These are phyloP conservation scores for Gossypium mustelinum DNA, from an alignment of 345 rosid species.

Conservation along the genomic window DNA sequence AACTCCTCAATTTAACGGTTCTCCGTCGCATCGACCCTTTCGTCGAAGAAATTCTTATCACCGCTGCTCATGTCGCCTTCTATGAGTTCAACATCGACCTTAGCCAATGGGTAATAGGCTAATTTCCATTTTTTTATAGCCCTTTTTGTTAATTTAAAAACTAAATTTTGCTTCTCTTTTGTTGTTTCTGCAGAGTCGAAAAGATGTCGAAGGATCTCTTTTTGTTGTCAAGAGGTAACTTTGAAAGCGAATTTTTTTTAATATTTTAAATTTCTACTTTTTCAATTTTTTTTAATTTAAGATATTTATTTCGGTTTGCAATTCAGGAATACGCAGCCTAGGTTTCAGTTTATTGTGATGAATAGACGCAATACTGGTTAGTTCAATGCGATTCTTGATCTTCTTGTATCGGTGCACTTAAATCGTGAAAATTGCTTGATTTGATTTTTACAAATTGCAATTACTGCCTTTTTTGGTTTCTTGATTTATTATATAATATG, in stretches of 20 bases:
- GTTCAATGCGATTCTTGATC: background rate
- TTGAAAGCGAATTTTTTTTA: background rate
- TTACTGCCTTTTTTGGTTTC: background rate
- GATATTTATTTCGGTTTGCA: background rate
- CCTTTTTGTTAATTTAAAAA: background rate
- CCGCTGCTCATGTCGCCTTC: constrained; percentile 93
- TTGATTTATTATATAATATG: background rate
- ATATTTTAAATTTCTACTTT: background rate
- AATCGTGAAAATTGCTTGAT: background rate
- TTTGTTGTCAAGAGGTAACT: constrained; percentile 85
- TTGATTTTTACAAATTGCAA: background rate
- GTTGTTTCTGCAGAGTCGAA: constrained; percentile 59
- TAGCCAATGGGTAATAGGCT: constrained; percentile 85
- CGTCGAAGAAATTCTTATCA: constrained; percentile 86
- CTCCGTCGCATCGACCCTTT: constrained; percentile 88
- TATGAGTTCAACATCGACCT: constrained; percentile 88
- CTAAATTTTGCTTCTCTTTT: background rate
- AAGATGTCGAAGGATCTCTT: constrained; percentile 95
- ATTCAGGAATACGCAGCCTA: constrained; percentile 80
- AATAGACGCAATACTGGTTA: constrained; percentile 86
- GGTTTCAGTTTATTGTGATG: constrained; percentile 97
- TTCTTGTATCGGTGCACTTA: background rate
- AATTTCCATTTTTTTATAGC: background rate
- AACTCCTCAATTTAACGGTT: constrained; percentile 82
- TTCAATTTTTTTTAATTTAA: background rate